phyloP scores from a whole-genome alignment of 345 rosid species.

The Mercurialis annua region DNA sequence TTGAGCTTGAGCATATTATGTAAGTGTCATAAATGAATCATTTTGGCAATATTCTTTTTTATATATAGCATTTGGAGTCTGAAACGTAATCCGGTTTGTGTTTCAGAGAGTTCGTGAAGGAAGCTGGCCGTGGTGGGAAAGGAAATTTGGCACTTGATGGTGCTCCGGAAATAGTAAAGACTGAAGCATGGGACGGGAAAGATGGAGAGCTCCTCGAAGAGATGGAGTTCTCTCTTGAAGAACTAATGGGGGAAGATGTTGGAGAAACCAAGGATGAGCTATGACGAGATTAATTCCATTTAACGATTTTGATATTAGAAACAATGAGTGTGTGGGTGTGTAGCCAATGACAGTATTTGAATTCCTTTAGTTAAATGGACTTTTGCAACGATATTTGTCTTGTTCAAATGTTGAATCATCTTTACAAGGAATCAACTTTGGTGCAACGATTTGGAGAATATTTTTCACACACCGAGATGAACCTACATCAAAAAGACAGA shows the following conservation, averaged over 20 bases:
- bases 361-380: background rate
- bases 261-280: conserved; percentile 54
- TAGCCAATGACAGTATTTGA: background rate
- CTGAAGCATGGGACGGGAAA: conserved; percentile 90
- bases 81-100: background rate
- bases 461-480: no score
- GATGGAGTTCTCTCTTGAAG: conserved; percentile 92
- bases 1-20: conserved; percentile 75
- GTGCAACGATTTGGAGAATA: no score
- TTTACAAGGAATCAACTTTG: no score
- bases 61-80: no score
- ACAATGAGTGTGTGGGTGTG: conserved; percentile 7
- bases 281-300: conserved; percentile 17
- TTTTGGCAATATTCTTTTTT: background rate
- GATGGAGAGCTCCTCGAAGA: conserved; percentile 81
- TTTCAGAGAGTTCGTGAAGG: conserved; percentile 86
- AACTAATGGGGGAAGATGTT: conserved; percentile 71
- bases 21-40: conserved; percentile 39
- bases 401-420: background rate
- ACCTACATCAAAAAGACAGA: no score
- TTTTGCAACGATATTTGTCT: background rate
- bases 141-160: conserved; percentile 80
- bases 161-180: conserved; percentile 47
- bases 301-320: conserved; percentile 22
- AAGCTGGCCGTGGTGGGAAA: conserved; percentile 89